Evolutionary conservation across 202 grass and related monocot species (phyloP).

Genomic region (Panicum hallii): DNA sequence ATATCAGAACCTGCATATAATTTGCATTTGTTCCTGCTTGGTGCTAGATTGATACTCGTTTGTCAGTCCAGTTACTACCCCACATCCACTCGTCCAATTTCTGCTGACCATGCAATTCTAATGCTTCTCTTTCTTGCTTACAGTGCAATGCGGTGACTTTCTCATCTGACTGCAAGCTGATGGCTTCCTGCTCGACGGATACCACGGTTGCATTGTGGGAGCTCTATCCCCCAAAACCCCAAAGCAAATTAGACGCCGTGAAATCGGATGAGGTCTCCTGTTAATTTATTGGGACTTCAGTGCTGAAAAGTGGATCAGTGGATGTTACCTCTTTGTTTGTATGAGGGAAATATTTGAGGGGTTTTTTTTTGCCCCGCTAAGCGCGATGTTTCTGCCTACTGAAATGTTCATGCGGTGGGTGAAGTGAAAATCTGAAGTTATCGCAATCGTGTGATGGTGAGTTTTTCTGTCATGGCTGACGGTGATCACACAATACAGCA

Average conservation of each 20-base stretch:
- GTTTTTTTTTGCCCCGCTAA: no score
- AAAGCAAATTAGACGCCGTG: neutral
- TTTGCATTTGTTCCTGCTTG: neutral
- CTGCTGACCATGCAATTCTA: neutral
- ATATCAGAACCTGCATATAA: neutral
- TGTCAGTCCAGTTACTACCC: neutral
- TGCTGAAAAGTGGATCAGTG: neutral
- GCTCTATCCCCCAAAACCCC: constrained; percentile 69
- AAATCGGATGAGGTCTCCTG: neutral
- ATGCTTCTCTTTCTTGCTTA: constrained; percentile 18
- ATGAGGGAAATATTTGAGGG: no score
- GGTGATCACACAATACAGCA: no score
- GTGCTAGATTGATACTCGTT: neutral
- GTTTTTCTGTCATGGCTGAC: no score
- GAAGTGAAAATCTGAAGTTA: no score
- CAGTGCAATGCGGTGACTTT: constrained; percentile 86
- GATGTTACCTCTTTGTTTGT: no score
- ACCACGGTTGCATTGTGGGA: constrained; percentile 84
- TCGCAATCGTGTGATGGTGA: no score
- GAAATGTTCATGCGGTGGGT: no score
- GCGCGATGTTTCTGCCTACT: no score
- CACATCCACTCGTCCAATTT: neutral
- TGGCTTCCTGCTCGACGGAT: constrained; percentile 91
- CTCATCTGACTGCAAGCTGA: constrained; percentile 71
- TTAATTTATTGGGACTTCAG: neutral